Evolutionary conservation across 495 filamentous ascomycete species (phyloP), one percentile per base, ranked within the genome.

Genomic region (Oidiodendron maius): DNA sequence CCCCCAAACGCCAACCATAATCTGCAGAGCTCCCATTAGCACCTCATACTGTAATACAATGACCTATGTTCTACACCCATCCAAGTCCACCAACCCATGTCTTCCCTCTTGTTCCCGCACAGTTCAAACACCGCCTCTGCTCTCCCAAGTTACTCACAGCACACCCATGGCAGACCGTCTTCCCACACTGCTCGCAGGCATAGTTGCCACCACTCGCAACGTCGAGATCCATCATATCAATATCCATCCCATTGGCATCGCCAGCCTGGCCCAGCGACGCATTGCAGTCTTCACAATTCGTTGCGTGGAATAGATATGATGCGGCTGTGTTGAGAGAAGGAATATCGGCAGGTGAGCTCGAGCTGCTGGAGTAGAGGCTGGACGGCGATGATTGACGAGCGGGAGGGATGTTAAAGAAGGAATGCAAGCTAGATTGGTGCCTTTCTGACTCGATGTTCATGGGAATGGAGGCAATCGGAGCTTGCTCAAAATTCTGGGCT

Each of bases 271-370:
- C 46, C 2, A 57, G 23, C 3, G 50, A 26, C 1, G 47, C 18
- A 49, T 51, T 36, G 37, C 58, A 61, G 28, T 57, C 54, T 42
- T 57, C 58, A 35, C 58, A 61, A 48, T 55, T 48, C 1, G 51
- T 42, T 12, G 51, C 30, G 15, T 36, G 40, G 40, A 55, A 52
- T 12, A 48, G 52, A 4, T 26, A 18, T 15, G 32, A 36, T 3
- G 30, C 25, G 3, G 18, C 24, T 12, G 36, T 28, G 8, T 39
- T 38, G 40, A 10, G 51, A 8, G 42, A 38, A n/a, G 54, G 46
- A 11, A 46, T 52, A 30, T 49, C 52, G 15, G 18, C 4, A 12
- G 54, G 49, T 2, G 45, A 35, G 15, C 13, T 10, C 3, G 23
- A 26, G 9, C 6, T 20, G n/a, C 11, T 34, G 50, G 46, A 44